Base-by-base conservation (phyloP, 805 yeast genomes). In the Metschnikowia continentalis region DNA sequence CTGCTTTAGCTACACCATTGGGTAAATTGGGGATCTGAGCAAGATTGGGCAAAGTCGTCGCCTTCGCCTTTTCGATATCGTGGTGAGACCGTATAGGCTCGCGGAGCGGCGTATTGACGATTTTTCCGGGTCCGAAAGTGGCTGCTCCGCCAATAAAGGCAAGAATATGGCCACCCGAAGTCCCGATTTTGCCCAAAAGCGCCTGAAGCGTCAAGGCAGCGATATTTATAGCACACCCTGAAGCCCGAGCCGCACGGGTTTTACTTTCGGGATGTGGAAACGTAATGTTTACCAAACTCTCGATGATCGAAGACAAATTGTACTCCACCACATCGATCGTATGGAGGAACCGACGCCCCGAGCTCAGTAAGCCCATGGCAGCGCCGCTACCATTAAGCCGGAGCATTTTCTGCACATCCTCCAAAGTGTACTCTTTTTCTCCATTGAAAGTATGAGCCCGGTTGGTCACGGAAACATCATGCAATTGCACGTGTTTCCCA, bases 81-180 rank as follows among this genome's bases (percentile, higher is more conserved):
- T 80, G 80, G 61, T 84, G 89, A 0, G 88, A 82, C 68, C 90
- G 75, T 42, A 84, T 69, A 6, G 88, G 84, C 51, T 81, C 85
- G 57, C 79, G 83, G 50, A 83, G 69, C 23, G 70, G 66, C n/a
- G 74, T 67, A 6, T 77, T 77, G 10, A 83, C 88, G 33, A 84
- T 79, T 36, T 69, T 61, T 2, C 89, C 90, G 2, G 86, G 86
- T 1, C 88, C 88, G 53, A 68, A 68, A 0, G 88, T 84, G 57
- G 86, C 79, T 5, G 86, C 82, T 1, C 89, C 89, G 30, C 83
- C 86, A 4, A 79, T 61, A 58, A 83, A 83, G 22, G 78, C 63
- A 61, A 82, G 62, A 5, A 82, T 61, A 45, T 80, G 81, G 0
- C 83, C 80, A 0, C 86, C 86, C 1, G 77, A 67, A 30, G 78